Percentiles rank a stretch among this genome's conserved stretches.
Conservation (phyloP, 2,329 filamentous ascomycete species). For the Albophoma yamanashiensis region DNA sequence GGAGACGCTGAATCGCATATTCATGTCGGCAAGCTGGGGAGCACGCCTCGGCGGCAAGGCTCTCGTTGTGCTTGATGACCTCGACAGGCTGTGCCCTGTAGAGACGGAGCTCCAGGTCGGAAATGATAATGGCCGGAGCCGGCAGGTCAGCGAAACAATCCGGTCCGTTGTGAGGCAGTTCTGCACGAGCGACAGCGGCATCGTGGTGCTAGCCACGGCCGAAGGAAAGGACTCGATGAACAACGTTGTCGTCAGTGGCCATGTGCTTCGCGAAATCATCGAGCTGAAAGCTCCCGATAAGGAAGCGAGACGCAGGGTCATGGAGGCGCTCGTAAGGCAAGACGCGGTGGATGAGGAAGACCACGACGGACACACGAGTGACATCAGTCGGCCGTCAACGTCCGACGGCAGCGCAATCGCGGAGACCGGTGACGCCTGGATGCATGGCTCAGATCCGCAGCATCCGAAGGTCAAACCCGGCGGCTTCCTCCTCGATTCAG, state of each 20-base stretch:
- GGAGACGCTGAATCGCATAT: slow-evolving; percentile 72
- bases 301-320: slow-evolving; percentile 70
- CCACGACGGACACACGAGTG: slow-evolving; percentile 21
- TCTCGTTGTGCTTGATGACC: slow-evolving; percentile 80
- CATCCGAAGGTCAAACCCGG: slow-evolving; percentile 26
- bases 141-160: slow-evolving; percentile 84
- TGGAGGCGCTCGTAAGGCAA: slow-evolving; percentile 65
- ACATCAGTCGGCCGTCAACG: slow-evolving; percentile 46
- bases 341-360: slow-evolving; percentile 31
- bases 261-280: slow-evolving; percentile 86
- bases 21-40: slow-evolving; percentile 86
- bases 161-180: slow-evolving; percentile 76
- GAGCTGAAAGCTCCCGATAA: slow-evolving; percentile 87
- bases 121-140: slow-evolving; percentile 84
- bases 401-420: slow-evolving; percentile 40
- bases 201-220: slow-evolving; percentile 82
- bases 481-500: slow-evolving; percentile 62
- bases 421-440: slow-evolving; percentile 57
- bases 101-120: slow-evolving; percentile 93
- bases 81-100: slow-evolving; percentile 84
- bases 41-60: slow-evolving; percentile 75
- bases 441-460: slow-evolving; percentile 56
- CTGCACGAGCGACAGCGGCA: slow-evolving; percentile 66
- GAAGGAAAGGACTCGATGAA: slow-evolving; percentile 90
- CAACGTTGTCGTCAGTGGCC: slow-evolving; percentile 79